phyloP scores from a whole-genome alignment of 2,329 filamentous ascomycete species.

The Sarocladium strictum region DNA sequence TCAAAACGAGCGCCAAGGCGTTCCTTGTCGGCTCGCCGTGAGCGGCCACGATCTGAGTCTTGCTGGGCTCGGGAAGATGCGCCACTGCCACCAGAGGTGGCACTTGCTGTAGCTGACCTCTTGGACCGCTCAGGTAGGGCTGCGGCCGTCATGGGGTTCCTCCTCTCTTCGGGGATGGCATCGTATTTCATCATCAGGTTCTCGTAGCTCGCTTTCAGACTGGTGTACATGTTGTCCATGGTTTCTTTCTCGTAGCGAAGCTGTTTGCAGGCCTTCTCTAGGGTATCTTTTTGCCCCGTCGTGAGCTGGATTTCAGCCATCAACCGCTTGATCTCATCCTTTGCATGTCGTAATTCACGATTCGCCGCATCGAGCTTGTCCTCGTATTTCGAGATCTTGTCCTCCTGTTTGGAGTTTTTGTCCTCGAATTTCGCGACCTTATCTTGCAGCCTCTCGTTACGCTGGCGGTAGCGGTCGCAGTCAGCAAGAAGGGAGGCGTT shows the following conservation, averaged over 20 bases:
- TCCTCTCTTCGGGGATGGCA: background rate
- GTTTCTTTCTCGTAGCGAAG: background rate
- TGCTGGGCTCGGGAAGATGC: background rate
- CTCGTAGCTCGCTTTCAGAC: background rate
- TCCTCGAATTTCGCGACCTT: background rate
- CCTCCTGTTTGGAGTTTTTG: background rate
- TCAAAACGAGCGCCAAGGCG: slow-evolving; percentile 33
- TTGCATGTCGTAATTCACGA: background rate
- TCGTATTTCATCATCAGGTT: slow-evolving; percentile 1
- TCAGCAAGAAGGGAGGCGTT: background rate
- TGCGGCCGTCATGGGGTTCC: background rate
- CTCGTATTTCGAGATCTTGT: background rate
- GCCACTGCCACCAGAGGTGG: background rate
- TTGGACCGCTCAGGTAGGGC: background rate
- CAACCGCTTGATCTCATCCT: slow-evolving; percentile 2
- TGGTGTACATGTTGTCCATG: background rate
- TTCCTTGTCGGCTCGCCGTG: slow-evolving; percentile 24
- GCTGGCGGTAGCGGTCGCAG: background rate
- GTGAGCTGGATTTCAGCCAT: background rate
- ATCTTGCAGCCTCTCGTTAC: background rate
- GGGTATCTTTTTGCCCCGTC: background rate
- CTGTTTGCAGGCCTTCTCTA: background rate
- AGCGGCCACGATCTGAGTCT: background rate
- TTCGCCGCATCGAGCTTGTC: background rate
- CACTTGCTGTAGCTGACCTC: background rate